These are phyloP conservation scores for Rhexocercosporidium sp. DNA, from an alignment of 2,329 filamentous ascomycete species.

Conservation along the genomic window DNA sequence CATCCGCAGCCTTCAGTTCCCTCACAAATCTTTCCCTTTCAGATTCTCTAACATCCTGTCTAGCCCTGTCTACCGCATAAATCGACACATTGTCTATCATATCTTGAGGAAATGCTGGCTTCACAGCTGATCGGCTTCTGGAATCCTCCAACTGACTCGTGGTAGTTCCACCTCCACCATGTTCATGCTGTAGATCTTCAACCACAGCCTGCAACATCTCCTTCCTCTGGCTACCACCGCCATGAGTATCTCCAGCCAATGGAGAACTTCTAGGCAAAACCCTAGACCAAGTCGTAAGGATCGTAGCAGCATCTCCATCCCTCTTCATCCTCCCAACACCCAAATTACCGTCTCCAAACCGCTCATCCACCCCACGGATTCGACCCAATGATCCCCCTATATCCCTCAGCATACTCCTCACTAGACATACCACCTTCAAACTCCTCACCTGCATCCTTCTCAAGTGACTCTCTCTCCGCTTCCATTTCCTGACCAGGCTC, in stretches of 20 bases:
- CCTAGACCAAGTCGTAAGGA: not conserved
- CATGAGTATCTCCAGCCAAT: too few species aligned
- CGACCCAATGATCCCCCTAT: slow-evolving; percentile 12
- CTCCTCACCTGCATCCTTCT: not conserved
- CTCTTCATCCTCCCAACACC: not conserved
- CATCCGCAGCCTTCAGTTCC: slow-evolving; percentile 12
- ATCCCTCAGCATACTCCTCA: slow-evolving; percentile 10
- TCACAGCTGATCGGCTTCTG: not conserved
- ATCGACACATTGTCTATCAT: not conserved
- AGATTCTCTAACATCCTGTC: not conserved
- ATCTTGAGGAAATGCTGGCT: not conserved
- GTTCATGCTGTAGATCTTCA: not conserved
- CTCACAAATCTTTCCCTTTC: not conserved
- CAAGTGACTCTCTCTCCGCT: not conserved
- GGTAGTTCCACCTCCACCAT: not conserved
- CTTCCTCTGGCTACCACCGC: not conserved
- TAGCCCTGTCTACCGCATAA: not conserved
- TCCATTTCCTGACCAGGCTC: not conserved
- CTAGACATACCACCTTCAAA: not conserved
- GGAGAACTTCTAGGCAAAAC: not conserved
- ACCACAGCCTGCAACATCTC: not conserved
- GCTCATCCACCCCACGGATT: slow-evolving; percentile 5
- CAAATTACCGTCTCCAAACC: not conserved
- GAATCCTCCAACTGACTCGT: not conserved
- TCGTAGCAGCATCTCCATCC: not conserved